Base-by-base conservation (phyloP, 2,329 filamentous ascomycete genomes). In the Cercospora nicotianae region DNA sequence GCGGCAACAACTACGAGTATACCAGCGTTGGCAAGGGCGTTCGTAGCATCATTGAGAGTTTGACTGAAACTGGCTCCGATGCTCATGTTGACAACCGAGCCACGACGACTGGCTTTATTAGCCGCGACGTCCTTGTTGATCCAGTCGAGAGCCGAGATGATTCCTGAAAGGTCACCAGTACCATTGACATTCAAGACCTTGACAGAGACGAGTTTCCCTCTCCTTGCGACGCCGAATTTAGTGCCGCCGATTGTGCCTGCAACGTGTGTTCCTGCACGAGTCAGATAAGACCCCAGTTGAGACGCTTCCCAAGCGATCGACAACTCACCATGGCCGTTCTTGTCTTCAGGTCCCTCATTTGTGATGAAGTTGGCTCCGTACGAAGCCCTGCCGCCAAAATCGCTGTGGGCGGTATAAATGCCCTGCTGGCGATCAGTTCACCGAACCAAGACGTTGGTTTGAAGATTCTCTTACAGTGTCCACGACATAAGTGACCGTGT, bases 171-270 rank as follows among this genome's bases (percentile, higher is more conserved):
- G 4, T 77, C 80, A 26, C 83, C 83, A 58, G 78, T 78, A 48
- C 82, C 81, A 7, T 80, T 71, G 20, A 76, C 77, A 48, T 79
- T 79, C 42, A 83, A 78, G 18, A 84, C 83, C 75, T 84, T 85
- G 69, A 86, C 83, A 51, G 82, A 81, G 30, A 80, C 77, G 69
- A 83, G 74, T 72, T 81, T 82, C 51, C 79, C 80, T 18, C 76
- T 78, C 48, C 78, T 77, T 6, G 81, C 80, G 4, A 89, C 86
- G 69, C 88, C 88, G 67, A 86, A 89, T 3, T 84, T 88, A 60
- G 80, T 81, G 48, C 87, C 86, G n/a, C 81, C 88, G 57, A 89
- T 85, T 69, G 94, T 97, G 75, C 94, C 94, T 71, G 94, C 97
- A 78, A 89, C 42, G 42, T 63, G 36, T 42, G 60, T 63, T 39